These are phyloP conservation scores for Alloteropsis semialata DNA, from an alignment of 176 grass and related monocot genomes.

Conservation along the genomic window DNA sequence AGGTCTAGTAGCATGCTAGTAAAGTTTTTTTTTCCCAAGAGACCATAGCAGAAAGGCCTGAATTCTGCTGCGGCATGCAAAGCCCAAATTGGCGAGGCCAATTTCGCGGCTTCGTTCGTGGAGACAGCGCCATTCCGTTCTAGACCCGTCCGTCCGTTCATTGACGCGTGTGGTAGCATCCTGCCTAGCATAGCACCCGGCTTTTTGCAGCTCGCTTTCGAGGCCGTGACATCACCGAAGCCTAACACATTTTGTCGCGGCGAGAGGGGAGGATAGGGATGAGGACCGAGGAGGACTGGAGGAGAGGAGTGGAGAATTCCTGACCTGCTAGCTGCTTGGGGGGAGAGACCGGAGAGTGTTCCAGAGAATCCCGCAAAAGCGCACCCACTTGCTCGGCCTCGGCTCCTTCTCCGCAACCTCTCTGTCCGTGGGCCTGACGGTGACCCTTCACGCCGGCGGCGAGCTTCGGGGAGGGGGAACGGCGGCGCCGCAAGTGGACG, in stretches of 20 bases:
- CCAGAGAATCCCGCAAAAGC: conserved; percentile 27
- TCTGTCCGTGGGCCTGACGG: background rate
- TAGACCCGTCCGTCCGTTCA: background rate
- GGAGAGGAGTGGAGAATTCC: background rate
- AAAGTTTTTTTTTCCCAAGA: background rate
- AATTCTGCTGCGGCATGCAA: background rate
- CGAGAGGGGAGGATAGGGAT: background rate
- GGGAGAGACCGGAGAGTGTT: conserved; percentile 3
- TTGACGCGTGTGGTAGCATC: no score
- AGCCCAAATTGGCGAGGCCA: background rate
- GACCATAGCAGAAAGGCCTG: background rate
- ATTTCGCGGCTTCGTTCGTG: background rate
- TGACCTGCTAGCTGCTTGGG: conserved; percentile 35
- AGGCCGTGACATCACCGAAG: background rate
- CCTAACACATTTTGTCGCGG: conserved; percentile 9
- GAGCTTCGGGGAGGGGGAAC: background rate
- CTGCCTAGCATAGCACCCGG: no score
- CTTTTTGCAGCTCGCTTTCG: background rate
- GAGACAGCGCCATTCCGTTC: conserved; percentile 7
- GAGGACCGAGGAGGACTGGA: background rate
- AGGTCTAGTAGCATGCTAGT: no score
- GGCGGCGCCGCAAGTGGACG: background rate
- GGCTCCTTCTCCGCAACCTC: background rate
- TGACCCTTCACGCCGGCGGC: conserved; percentile 14
- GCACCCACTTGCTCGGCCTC: conserved; percentile 9